phyloP scores from a whole-genome alignment of 345 rosid genomes.

The Triadica sebifera region DNA sequence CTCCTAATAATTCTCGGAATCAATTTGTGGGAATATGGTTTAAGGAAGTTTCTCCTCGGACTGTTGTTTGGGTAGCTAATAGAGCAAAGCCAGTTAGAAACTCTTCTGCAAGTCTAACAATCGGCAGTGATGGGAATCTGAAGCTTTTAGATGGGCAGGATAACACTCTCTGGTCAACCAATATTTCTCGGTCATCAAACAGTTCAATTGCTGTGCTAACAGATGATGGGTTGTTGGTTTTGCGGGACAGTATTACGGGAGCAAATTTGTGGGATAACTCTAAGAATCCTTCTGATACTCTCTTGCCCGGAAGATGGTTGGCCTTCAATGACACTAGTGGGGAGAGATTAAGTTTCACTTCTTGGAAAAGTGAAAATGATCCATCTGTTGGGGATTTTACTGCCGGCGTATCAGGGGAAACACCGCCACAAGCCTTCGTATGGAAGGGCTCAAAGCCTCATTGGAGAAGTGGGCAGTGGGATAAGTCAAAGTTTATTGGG shows the following conservation, averaged over 20 bases:
- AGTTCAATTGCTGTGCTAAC: conserved; percentile 9
- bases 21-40: conserved; percentile 13
- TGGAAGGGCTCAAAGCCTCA: conserved; percentile 11
- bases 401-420: background rate
- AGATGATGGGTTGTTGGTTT: background rate
- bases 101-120: conserved; percentile 10
- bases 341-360: background rate
- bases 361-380: conserved; percentile 8
- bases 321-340: conserved; percentile 3
- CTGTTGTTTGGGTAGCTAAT: conserved; percentile 16
- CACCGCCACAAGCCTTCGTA: conserved; percentile 2
- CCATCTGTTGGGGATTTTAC: conserved; percentile 6
- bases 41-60: conserved; percentile 2
- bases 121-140: conserved; percentile 13
- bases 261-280: background rate
- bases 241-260: background rate
- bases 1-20: background rate
- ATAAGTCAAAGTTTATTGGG: conserved; percentile 8
- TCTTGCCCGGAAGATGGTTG: conserved; percentile 8
- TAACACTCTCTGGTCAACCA: conserved; percentile 1
- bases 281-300: conserved; percentile 1
- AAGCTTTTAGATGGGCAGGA: conserved; percentile 10
- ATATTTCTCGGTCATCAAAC: background rate
- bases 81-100: conserved; percentile 3
- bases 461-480: conserved; percentile 18